Conservation (phyloP, 2,329 filamentous ascomycete genomes). For the Talaromyces islandicus region DNA sequence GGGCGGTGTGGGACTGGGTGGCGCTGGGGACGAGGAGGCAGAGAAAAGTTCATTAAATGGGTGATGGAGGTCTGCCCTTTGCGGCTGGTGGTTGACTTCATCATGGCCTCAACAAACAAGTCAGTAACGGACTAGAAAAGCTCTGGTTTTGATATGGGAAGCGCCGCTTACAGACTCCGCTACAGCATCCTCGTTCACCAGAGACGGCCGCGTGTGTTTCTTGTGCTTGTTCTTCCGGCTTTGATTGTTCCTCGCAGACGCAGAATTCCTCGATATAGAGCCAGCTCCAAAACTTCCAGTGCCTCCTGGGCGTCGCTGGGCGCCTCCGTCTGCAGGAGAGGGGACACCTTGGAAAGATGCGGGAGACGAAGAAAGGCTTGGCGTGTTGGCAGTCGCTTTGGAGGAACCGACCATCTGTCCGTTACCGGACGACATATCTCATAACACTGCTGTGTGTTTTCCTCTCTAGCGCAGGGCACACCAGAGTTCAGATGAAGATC, state of each 20-base stretch:
- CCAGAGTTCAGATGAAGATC: not conserved
- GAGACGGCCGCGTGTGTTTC: slow-evolving; percentile 65
- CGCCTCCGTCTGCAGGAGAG: slow-evolving; percentile 26
- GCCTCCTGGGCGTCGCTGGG: slow-evolving; percentile 35
- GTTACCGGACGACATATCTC: slow-evolving; percentile 37
- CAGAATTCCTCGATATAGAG: slow-evolving; percentile 29
- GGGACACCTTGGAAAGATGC: slow-evolving; percentile 26
- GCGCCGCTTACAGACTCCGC: slow-evolving; percentile 62
- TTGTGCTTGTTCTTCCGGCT: slow-evolving; percentile 75
- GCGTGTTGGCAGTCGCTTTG: slow-evolving; percentile 31
- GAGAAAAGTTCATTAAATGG: slow-evolving; percentile 86
- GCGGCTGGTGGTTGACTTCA: slow-evolving; percentile 61
- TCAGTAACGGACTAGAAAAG: not conserved
- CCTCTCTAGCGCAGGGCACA: not conserved
- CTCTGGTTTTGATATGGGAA: not conserved
- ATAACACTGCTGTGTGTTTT: not conserved
- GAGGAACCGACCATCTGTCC: slow-evolving; percentile 29
- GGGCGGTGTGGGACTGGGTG: slow-evolving; percentile 53
- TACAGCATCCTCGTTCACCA: slow-evolving; percentile 80
- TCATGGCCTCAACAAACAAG: slow-evolving; percentile 44
- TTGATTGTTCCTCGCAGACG: slow-evolving; percentile 63
- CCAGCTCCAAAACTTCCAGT: slow-evolving; percentile 37
- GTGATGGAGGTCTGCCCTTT: slow-evolving; percentile 96
- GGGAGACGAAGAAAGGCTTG: slow-evolving; percentile 26
- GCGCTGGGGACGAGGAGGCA: slow-evolving; percentile 64